A percentile compares a stretch with the other conserved stretches of the same genome.
These are phyloP conservation scores for Trichocomaceae sp. DNA, from an alignment of 2,329 filamentous ascomycete genomes.

Conservation along the genomic window DNA sequence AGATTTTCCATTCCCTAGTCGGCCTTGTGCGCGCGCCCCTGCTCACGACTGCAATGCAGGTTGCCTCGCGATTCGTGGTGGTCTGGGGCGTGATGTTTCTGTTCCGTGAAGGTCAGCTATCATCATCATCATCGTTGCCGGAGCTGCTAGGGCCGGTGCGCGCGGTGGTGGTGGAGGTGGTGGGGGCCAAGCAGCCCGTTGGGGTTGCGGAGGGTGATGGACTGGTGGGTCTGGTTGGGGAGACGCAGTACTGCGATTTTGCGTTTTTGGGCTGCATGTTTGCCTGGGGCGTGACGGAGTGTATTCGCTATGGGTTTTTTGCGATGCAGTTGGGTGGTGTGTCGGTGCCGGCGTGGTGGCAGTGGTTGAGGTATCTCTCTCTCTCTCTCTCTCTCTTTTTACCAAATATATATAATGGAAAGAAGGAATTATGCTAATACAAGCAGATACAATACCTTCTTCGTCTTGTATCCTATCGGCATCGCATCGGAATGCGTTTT, in stretches of 20 bases:
- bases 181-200: not conserved
- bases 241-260: constrained; percentile 30
- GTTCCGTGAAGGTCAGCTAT: constrained; percentile 55
- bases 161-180: too few species aligned
- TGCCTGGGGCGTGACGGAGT: constrained; percentile 86
- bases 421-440: not conserved
- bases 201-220: constrained; percentile 16
- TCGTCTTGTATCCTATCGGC: constrained; percentile 83
- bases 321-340: constrained; percentile 53
- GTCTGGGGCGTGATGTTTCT: constrained; percentile 76
- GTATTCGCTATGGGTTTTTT: constrained; percentile 90
- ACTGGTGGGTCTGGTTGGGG: constrained; percentile 23
- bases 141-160: not conserved
- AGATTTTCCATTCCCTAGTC: constrained; percentile 72
- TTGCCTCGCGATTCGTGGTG: constrained; percentile 76
- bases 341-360: constrained; percentile 60
- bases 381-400: too few species aligned
- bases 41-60: constrained; percentile 82
- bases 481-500: constrained; percentile 82
- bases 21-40: constrained; percentile 81
- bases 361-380: constrained; percentile 61
- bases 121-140: not conserved
- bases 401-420: not conserved
- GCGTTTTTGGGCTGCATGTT: constrained; percentile 51
- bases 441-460: constrained; percentile 75